A percentile compares a stretch with the other conserved stretches of the same genome.
These are phyloP conservation scores for Aurantiochytrium sp. DNA, from an alignment of 108 stramenopile species.

Conservation along the genomic window DNA sequence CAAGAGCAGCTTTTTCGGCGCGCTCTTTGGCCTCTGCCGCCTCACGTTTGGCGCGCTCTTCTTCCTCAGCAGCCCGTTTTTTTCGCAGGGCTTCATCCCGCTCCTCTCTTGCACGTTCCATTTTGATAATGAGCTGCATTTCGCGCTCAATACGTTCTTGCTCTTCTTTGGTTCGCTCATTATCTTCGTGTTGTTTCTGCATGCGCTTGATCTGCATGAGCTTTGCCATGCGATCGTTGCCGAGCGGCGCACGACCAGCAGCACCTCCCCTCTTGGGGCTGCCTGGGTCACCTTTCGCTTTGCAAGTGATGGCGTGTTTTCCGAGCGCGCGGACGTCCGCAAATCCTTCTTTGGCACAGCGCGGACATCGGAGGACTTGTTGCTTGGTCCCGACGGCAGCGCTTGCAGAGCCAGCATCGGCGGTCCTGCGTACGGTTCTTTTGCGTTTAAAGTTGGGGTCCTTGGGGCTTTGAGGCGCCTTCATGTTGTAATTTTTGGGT, in stretches of 20 bases:
- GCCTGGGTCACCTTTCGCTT: neutral
- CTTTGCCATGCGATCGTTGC: neutral
- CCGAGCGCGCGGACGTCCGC: neutral
- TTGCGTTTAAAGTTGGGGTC: neutral
- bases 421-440: neutral
- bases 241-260: neutral
- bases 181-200: neutral
- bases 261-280: neutral
- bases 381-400: neutral
- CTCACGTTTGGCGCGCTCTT: neutral
- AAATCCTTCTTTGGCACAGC: neutral
- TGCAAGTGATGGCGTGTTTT: neutral
- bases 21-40: neutral
- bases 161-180: neutral
- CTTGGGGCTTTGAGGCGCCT: neutral
- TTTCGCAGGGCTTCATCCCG: neutral
- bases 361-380: neutral
- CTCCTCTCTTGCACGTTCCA: neutral
- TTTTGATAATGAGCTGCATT: neutral
- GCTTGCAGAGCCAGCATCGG: neutral
- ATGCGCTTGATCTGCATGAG: conserved; percentile 8
- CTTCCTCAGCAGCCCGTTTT: neutral
- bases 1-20: neutral
- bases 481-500: neutral
- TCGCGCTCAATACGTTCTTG: neutral